Base-by-base conservation (phyloP, 2,329 filamentous ascomycete genomes). In the Emergomyces pasteurianus region DNA sequence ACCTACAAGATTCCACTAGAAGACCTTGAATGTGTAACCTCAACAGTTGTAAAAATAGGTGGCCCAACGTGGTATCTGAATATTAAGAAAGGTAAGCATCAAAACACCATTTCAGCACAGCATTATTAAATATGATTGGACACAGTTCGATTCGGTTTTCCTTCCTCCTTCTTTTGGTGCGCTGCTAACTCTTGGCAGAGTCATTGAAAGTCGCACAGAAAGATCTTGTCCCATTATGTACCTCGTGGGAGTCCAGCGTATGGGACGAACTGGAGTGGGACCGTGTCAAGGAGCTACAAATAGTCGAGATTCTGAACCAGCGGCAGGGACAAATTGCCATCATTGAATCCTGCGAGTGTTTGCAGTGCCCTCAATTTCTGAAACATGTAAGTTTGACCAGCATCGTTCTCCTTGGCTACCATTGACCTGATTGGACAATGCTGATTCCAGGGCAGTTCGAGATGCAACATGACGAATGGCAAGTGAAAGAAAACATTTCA, bases 391-490 rank as follows among this genome's bases (percentile, higher is more conserved):
- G 88, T 82, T 40, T n/a, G 46, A 8, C 9, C 1, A 50, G 6
- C 18, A n/a, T 23, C 40, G 18, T 31, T 36, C 10, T 50, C 26
- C 23, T 34, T 50, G 53, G 10, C 23, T 57, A 55, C 16, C 18
- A 63, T 38, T 63, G 10, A n/a, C 36, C n/a, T 23, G 1, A 34
- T 36, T 57, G 40, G 7, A 21, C 34, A 40, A 53, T 61, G 38
- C 68, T 74, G 26, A 74, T 62, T 40, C 42, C 36, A 43, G 49
- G 16, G 46, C 63, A 92, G 88, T 96, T 94, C 71, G 88, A 91
- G 64, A 95, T 96, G 89, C 89, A 92, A 69, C 91, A 99, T 70
- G 90, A 96, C 70, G 89, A 96, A 75, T 97, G 92, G 91, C 82
- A 95, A 54, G 90, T 99, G 73, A 90, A 94, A 72, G 91, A 96